phyloP scores from a whole-genome alignment of 2,329 filamentous ascomycete species.

The Cladophialophora immunda region DNA sequence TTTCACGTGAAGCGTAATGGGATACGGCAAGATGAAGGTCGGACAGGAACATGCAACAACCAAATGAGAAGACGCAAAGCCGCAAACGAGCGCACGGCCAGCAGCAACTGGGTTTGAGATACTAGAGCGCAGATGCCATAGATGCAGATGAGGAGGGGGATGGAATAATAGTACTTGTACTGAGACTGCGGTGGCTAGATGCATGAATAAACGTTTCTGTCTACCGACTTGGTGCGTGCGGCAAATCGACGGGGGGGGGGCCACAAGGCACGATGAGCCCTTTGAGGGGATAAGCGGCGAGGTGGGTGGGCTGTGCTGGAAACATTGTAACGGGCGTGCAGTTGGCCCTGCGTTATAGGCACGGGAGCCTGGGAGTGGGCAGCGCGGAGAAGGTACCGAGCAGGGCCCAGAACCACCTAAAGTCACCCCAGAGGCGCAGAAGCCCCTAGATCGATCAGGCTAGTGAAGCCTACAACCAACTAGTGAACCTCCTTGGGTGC shows the following conservation, averaged over 20 bases:
- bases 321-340: background rate
- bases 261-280: background rate
- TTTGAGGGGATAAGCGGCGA: background rate
- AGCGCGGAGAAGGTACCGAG: background rate
- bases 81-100: conserved; percentile 18
- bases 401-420: background rate
- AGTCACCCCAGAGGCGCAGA: background rate
- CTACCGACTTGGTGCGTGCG: background rate
- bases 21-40: background rate
- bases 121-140: background rate
- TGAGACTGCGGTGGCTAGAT: background rate
- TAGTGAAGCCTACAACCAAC: conserved; percentile 3
- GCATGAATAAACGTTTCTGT: background rate
- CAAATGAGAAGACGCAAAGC: background rate
- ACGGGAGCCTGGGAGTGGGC: background rate
- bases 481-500: background rate
- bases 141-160: background rate
- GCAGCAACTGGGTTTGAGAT: background rate
- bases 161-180: background rate
- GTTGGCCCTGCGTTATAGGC: background rate
- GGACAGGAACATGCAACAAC: conserved; percentile 1
- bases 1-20: conserved; percentile 2
- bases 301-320: too few relatives aligned
- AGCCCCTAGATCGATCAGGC: background rate
- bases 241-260: background rate